Evolutionary conservation across 1,139 yeast genomes (phyloP), one percentile per base, ranked within the genome.

Genomic region (Scheffersomyces illinoinensis): DNA sequence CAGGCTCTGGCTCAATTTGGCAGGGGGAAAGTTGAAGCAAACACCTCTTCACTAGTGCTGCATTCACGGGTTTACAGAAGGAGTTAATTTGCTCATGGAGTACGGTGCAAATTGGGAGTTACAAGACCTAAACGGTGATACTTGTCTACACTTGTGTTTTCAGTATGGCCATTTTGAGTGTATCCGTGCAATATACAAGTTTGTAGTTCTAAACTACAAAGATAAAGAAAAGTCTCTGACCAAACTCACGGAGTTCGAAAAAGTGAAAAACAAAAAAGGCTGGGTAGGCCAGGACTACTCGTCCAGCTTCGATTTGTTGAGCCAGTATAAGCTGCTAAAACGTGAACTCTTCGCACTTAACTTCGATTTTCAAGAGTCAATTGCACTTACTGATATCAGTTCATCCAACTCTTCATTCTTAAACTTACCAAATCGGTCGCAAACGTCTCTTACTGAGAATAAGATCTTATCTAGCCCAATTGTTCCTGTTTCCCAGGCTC

Each of bases 1-100:
- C 4, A 83, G 85, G 59, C 75, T 88, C 20, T 91, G 96, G 81
- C 77, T 83, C 59, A 79, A 84, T 59, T 74, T 66, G 56, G 61
- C 63, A 12, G 84, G 83, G 12, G 91, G 93, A 18, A 75, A 74
- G 1, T 64, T 76, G 12, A 82, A 84, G 7, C 86, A 86, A 63
- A 89, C 97, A 0, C 92, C 93, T 0, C 78, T 91, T 46, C 96
- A 93, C 71, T 84, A 86, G 50, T 90, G 96, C 43, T 86, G 95
- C 57, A 74, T 81, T 12, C 73, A 81, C 57, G 93, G 95, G 56
- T 87, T 85, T 68, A 84, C 82, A 60, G 91, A 90, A 54, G 92
- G 97, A 56, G 77, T 90, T 50, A 86, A 85, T 61, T 74, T 93
- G 54, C 74, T 93, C 46, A 76, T 93, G 18, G 93, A 91, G 57